phyloP scores from a whole-genome alignment of 73 alveolate species.

The Tetrahymena elliotti region DNA sequence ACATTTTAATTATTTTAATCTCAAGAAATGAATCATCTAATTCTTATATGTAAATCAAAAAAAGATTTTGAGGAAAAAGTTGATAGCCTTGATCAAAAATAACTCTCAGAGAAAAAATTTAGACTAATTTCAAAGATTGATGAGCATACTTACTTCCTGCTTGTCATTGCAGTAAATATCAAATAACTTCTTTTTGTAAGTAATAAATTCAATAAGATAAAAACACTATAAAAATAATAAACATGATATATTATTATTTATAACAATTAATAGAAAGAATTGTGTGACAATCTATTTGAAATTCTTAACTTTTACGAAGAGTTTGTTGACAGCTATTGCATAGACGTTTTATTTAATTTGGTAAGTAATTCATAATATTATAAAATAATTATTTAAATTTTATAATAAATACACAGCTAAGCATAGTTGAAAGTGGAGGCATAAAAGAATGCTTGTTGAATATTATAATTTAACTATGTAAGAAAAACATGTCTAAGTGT shows the following conservation, averaged over 20 bases:
- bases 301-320: not conserved
- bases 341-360: not conserved
- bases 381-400: not conserved
- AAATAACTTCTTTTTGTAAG: not conserved
- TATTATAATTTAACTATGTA: not conserved
- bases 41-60: not conserved
- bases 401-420: not conserved
- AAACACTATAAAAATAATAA: not conserved
- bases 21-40: not conserved
- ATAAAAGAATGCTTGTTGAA: not conserved
- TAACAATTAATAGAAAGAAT: not conserved
- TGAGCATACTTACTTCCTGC: not conserved
- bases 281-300: not conserved
- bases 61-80: not conserved
- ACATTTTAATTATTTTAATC: not conserved
- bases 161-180: not conserved
- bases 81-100: not conserved
- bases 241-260: no score
- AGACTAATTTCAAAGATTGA: not conserved
- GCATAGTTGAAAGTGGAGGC: not conserved
- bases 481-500: not conserved
- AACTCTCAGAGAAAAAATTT: not conserved
- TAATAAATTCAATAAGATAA: not conserved
- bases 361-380: not conserved
- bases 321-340: not conserved